Evolutionary conservation across 345 rosid species (phyloP).

Genomic region (Salix caprea): DNA sequence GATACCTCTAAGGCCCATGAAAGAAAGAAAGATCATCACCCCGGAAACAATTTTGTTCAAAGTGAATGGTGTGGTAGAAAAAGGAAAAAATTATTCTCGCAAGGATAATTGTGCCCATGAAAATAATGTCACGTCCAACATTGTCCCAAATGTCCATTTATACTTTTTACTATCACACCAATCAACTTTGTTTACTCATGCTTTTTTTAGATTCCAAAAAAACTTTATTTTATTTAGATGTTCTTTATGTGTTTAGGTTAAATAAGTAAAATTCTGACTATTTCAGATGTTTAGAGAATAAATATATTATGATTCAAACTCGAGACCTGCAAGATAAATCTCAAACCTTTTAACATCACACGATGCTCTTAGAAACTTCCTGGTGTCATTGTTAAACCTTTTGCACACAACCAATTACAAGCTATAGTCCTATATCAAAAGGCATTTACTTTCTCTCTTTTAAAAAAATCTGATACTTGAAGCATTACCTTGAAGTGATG

Average conservation of each 20-base stretch:
- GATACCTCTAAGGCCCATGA: not conserved
- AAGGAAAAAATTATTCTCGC: slow-evolving; percentile 5
- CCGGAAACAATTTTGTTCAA: not conserved
- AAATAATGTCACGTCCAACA: not conserved
- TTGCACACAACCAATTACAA: not conserved
- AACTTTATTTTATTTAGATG: no score
- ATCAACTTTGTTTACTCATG: no score
- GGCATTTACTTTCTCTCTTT: not conserved
- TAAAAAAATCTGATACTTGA: not conserved
- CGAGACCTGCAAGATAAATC: no score
- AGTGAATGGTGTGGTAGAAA: slow-evolving; percentile 2
- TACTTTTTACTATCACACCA: not conserved
- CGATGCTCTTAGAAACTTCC: no score
- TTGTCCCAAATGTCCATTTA: not conserved
- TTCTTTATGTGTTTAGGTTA: no score
- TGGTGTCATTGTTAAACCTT: not conserved
- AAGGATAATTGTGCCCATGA: not conserved
- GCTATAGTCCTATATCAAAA: not conserved
- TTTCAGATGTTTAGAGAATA: no score
- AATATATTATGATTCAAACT: no score
- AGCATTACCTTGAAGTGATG: not conserved
- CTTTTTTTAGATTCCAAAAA: no score
- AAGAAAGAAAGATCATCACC: slow-evolving; percentile 6
- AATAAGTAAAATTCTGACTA: accelerated
- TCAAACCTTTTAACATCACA: no score